Evolutionary conservation across 345 rosid genomes (phyloP), one percentile per base, ranked within the genome.

Genomic region (Anacardium occidentale): DNA sequence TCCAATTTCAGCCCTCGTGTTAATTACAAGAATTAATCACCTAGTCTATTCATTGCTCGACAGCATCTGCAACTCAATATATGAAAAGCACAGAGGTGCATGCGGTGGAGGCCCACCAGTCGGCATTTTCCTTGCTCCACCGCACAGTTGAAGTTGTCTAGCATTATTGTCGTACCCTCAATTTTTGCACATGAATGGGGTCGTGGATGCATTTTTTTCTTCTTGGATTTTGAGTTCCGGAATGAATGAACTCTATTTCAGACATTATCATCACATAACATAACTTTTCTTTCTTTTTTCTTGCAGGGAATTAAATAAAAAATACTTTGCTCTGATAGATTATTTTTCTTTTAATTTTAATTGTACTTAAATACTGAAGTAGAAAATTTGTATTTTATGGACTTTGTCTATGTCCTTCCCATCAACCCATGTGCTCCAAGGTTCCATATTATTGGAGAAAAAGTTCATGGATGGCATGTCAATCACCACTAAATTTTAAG

Each of bases 161-260:
- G 26, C 50, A 62, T 70, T 69, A 34, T 72, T 79, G 85, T 76
- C 87, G 34, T 53, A 54, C 11, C 11, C 61, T 61, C 67, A 60
- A 64, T 66, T 74, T 82, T 83, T 62, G 78, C 84, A 76, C 83
- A 78, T 83, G 85, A 76, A 73, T 79, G 78, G 83, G 85, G 82
- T 62, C 85, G 66, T 14, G 24, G 21, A 66, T 25, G 45, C 53
- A 67, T 11, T 20, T n/a, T 6, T 0, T 54, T 63, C 67, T 71
- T 74, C 72, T 72, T 74, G 62, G 67, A 59, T 40, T 63, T 73
- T 78, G 76, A 61, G 48, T 58, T 65, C 32, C 34, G 63, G 44
- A 24, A 56, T 4, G 51, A 63, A 44, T 34, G 40, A 34, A 34
- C 4, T n/a, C 71, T 29, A 12, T 48, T 15, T 56, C 51, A 13